Base-by-base conservation (phyloP, 2,329 filamentous ascomycete species). In the Onygena corvina region DNA sequence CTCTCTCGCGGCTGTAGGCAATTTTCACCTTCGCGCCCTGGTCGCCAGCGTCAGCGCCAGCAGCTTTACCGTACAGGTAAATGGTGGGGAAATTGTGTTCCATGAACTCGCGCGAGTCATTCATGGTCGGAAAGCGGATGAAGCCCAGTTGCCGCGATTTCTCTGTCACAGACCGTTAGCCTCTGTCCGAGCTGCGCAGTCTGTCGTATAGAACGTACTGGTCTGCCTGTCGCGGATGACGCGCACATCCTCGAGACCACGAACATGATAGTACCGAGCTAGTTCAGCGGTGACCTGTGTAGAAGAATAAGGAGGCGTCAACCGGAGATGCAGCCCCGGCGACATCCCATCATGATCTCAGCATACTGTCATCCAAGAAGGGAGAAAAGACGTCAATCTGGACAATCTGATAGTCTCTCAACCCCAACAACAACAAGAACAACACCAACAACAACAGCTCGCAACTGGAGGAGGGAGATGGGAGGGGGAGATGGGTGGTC, bases 181-280 rank as follows among this genome's bases (percentile, higher is more conserved):
- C n/a, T 8, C 8, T 33, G 7, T 33, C n/a, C 30, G 30, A 7
- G 8, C 30, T 4, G 14, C 3, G 14, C 12, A 25, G 30, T 33
- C n/a, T n/a, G n/a, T n/a, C n/a, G 27, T 14, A n/a, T 18, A 18
- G 16, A 6, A 59, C 64, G 54, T 64, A 78, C 76, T 76, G 16
- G 75, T 78, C 52, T 75, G 72, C 50, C 75, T 71, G 56, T 79
- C 76, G 52, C 75, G 73, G 56, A 79, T 79, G 47, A 79, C 66
- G 14, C 75, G 69, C 44, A 79, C 67, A 56, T 77, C 75, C 57
- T 78, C 75, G 52, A 79, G 62, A n/a, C 67, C 68, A 50, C 72
- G 67, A 53, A 76, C 64, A 57, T 70, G 64, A 55, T 77, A 72
- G 55, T 67, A 68, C 56, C 74, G 68, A 56, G 67, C 66, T 57